Conservation (phyloP, 179 eudicot species). For the Corrigiola litoralis region DNA sequence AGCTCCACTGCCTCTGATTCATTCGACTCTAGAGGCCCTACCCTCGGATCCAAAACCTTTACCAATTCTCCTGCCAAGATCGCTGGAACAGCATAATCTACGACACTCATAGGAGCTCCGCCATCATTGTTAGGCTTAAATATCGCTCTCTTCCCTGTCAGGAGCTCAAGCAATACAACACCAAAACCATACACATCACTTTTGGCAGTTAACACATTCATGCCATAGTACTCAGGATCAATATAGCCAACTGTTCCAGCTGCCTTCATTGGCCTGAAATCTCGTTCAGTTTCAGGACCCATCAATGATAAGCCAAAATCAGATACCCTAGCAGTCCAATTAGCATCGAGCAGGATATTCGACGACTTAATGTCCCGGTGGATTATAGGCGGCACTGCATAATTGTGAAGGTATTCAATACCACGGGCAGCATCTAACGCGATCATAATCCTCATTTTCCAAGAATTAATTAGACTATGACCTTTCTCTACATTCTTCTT, state of each 20-base stretch:
- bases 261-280: constrained; percentile 54
- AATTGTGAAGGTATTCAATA: constrained; percentile 85
- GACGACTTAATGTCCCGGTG: constrained; percentile 93
- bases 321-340: constrained; percentile 87
- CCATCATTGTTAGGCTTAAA: constrained; percentile 44
- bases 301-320: constrained; percentile 83
- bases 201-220: constrained; percentile 78
- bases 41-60: constrained; percentile 61
- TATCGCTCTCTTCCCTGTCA: constrained; percentile 85
- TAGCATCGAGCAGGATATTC: constrained; percentile 69
- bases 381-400: constrained; percentile 92
- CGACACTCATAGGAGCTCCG: constrained; percentile 60
- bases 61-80: constrained; percentile 60
- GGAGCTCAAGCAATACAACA: constrained; percentile 79
- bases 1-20: constrained; percentile 89
- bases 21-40: constrained; percentile 49
- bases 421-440: constrained; percentile 87
- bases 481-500: constrained; percentile 57
- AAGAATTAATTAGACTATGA: constrained; percentile 57
- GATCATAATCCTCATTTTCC: constrained; percentile 87
- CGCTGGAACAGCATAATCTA: constrained; percentile 69
- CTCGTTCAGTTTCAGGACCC: constrained; percentile 50
- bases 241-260: constrained; percentile 95
- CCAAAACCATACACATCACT: constrained; percentile 95
- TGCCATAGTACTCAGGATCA: constrained; percentile 88